Base-by-base conservation (phyloP, 2,329 filamentous ascomycete genomes). In the Penicillium psychrosexuale region DNA sequence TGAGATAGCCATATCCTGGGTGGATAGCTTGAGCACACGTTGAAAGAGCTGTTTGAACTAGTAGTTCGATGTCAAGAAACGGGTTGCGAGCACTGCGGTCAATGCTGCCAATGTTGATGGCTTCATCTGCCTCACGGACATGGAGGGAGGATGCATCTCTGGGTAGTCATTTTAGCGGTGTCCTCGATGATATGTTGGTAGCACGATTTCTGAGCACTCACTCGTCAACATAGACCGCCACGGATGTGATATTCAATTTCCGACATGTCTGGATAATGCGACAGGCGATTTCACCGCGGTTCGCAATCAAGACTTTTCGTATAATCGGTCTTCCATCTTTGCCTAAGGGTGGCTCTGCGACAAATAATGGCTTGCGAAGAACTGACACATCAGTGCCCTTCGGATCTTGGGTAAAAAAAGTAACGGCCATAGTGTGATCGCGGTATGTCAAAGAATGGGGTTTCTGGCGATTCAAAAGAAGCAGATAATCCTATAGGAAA, bases 1-100 rank as follows among this genome's bases (percentile, higher is more conserved):
- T 66, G 12, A 74, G 60, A 51, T 65, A 73, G 31, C 72, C 71
- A 58, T 73, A 74, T 8, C 72, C 71, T 1, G 72, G 71, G 47
- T 67, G 64, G 5, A 73, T 57, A 3, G 70, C 68, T 22, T 73
- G 61, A 1, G 63, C 66, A 3, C 58, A 51, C 1, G 46, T 55
- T 15, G 38, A 34, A 8, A 50, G 8, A 3, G 47, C 47, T 8
- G 66, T 61, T 47, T 68, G 61, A 38, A 68, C 62, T 17, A 50
- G 47, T 5, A 50, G 7, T 8, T 50, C 38, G 19, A 50, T 50
- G 19, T 50, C 38, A 5, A 50, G 47, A 17, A 50, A 50, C 3
- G 65, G 64, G 36, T 66, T 67, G 3, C 52, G 47, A 5, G 24
- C 43, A 24, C 51, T 47, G 19, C 46, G 47, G 15, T 62, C 56